phyloP scores from a whole-genome alignment of 495 filamentous ascomycete species.

The Penicillium crystallinum region DNA sequence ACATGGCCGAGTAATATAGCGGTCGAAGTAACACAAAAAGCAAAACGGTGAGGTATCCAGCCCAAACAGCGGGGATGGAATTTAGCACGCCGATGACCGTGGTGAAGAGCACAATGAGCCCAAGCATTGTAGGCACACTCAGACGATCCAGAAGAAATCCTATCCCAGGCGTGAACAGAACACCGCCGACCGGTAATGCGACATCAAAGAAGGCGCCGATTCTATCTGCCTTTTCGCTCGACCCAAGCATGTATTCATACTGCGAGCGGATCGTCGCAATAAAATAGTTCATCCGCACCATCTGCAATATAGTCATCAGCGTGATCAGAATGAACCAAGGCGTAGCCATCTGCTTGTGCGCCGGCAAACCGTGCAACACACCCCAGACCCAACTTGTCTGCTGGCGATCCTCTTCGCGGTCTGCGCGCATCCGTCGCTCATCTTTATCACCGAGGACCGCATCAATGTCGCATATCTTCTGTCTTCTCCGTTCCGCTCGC shows the following conservation, averaged over 20 bases:
- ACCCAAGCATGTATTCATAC: constrained; percentile 70
- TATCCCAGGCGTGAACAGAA: constrained; percentile 80
- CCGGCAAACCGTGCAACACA: constrained; percentile 70
- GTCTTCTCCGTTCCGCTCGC: constrained; percentile 55
- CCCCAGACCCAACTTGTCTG: constrained; percentile 62
- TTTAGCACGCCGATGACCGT: constrained; percentile 76
- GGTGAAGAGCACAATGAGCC: constrained; percentile 64
- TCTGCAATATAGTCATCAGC: constrained; percentile 88
- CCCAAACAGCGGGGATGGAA: constrained; percentile 62
- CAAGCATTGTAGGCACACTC: constrained; percentile 63
- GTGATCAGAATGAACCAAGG: constrained; percentile 93
- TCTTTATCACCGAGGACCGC: constrained; percentile 57
- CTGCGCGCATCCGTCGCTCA: constrained; percentile 43
- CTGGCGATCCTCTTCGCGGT: constrained; percentile 51
- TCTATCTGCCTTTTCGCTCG: constrained; percentile 50
- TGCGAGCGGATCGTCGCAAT: constrained; percentile 86
- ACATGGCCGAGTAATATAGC: constrained; percentile 49
- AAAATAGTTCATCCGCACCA: constrained; percentile 96
- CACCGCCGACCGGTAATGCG: constrained; percentile 80
- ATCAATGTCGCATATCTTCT: constrained; percentile 62
- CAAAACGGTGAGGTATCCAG: constrained; percentile 69
- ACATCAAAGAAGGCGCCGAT: constrained; percentile 88
- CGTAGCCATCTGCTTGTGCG: constrained; percentile 67
- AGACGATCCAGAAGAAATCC: constrained; percentile 68
- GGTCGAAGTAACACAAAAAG: constrained; percentile 62